These are phyloP conservation scores for Ophiorrhiza pumila DNA, from an alignment of 257 asterid genomes.

Conservation along the genomic window DNA sequence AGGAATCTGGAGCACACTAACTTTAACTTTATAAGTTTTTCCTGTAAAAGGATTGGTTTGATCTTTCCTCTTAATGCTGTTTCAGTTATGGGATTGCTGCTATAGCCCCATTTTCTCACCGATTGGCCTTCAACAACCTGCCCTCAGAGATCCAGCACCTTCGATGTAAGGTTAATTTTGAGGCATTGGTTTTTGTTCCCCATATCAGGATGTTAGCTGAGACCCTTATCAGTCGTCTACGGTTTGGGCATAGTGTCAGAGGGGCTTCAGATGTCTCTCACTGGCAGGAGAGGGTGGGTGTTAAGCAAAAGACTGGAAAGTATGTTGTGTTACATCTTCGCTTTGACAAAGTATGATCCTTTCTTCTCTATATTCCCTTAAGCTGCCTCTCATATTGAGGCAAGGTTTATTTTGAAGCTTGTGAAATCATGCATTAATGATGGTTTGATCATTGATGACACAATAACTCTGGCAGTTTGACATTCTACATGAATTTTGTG, in stretches of 20 bases:
- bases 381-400: neutral
- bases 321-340: slow-evolving; percentile 46
- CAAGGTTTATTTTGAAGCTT: neutral
- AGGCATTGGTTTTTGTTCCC: slow-evolving; percentile 42
- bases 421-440: neutral
- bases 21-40: neutral
- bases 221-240: slow-evolving; percentile 33
- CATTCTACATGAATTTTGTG: neutral
- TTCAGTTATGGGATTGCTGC: slow-evolving; percentile 45
- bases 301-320: slow-evolving; percentile 36
- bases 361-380: neutral
- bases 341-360: slow-evolving; percentile 40
- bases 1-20: neutral
- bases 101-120: slow-evolving; percentile 49
- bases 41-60: neutral
- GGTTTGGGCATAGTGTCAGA: slow-evolving; percentile 19
- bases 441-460: neutral
- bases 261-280: slow-evolving; percentile 17
- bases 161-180: slow-evolving; percentile 46
- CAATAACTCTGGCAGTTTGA: neutral
- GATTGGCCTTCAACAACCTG: slow-evolving; percentile 42
- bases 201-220: slow-evolving; percentile 37
- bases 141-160: slow-evolving; percentile 40
- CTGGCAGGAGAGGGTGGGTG: slow-evolving; percentile 4
- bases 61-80: neutral